Base-by-base conservation (phyloP, 441 rosid species). In the Mallotus japonicus region DNA sequence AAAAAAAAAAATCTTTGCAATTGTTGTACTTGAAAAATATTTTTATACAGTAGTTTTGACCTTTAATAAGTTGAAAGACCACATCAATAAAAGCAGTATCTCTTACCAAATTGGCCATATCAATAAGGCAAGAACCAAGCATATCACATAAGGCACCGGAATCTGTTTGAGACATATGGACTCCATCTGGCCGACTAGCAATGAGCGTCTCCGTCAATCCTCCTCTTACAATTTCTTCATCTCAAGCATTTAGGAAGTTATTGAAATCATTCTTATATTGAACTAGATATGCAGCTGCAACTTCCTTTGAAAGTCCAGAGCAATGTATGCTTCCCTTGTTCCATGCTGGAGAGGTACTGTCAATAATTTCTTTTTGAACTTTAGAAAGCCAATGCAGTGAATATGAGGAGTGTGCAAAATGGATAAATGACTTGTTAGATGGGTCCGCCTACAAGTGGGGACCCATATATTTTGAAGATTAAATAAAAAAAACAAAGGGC, bases 371-470 rank as follows among this genome's bases (percentile, higher is more conserved):
- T 53, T 28, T 61, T 1, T 83, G 85, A 55, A 70, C 69, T 37
- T 67, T 44, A 6, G 82, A 81, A 17, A 81, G 83, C 87, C 83
- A 84, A 44, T 77, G 83, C 46, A 65, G 71, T 5, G 82, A 68
- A 50, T 58, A 73, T 4, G 77, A 76, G 10, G 69, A 76, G 63
- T 80, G 75, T 7, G 68, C 72, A 1, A 80, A 53, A 37, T 83
- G 84, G 34, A 80, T 34, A 5, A 17, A 75, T 32, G 80, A 70
- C 8, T 75, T 2, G 0, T 83, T 82, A 20, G 77, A 77, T 6
- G 80, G 17, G 37, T 70, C n/a, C n/a, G n/a, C n/a, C n/a, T n/a
- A n/a, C n/a, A n/a, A n/a, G n/a, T n/a, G n/a, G n/a, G n/a, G n/a
- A n/a, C n/a, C n/a, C n/a, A n/a, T n/a, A n/a, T n/a, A n/a, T n/a